These are phyloP conservation scores for Agarophyton chilense DNA, from an alignment of 23 red algal genomes.

Conservation along the genomic window DNA sequence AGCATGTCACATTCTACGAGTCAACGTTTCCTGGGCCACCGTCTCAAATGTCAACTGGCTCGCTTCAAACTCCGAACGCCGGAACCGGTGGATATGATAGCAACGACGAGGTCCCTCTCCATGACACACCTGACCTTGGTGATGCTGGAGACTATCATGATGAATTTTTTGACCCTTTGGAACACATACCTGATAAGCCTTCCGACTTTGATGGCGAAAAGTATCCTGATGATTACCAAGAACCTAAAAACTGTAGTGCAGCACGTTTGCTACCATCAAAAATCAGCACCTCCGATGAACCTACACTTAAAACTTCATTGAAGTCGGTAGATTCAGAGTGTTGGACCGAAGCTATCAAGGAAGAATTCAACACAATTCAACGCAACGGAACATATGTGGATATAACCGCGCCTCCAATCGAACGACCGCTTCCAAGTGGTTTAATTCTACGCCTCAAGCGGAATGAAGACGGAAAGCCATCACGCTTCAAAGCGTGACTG, in stretches of 20 bases:
- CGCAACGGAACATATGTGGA: not conserved
- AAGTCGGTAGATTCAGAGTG: not conserved
- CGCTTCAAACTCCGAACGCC: not conserved
- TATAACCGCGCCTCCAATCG: not conserved
- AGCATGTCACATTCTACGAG: not conserved
- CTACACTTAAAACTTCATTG: not conserved
- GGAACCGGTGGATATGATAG: not conserved
- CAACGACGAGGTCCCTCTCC: not conserved
- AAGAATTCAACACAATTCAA: not conserved
- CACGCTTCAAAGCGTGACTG: conserved; percentile 42
- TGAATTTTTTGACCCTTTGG: not conserved
- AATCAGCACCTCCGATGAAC: conserved; percentile 7
- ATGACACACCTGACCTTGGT: not conserved
- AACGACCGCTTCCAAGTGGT: not conserved
- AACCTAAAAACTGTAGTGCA: not conserved
- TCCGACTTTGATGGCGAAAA: not conserved
- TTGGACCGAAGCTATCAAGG: not conserved
- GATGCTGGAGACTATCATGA: not conserved
- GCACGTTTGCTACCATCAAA: not conserved
- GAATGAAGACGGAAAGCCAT: not conserved
- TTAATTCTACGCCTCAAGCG: conserved; percentile 25
- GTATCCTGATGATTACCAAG: not conserved
- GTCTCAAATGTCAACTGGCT: no score
- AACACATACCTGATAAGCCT: not conserved
- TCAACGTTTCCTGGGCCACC: not conserved